Percentiles rank a stretch among this genome's conserved stretches.
These are phyloP conservation scores for Abrus precatorius DNA, from an alignment of 306 rosid genomes.

Conservation along the genomic window DNA sequence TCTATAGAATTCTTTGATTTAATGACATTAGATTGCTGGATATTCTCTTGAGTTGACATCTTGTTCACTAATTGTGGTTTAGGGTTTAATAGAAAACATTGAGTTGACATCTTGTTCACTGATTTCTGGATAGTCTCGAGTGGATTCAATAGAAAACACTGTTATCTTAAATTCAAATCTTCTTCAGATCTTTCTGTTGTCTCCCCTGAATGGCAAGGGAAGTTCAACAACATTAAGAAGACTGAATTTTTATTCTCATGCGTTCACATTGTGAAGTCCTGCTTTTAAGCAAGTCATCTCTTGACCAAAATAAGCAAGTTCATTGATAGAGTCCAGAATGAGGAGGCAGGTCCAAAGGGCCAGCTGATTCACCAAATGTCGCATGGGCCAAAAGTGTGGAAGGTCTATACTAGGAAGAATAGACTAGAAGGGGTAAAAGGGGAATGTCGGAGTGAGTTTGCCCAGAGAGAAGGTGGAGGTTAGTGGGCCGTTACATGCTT, in stretches of 20 bases:
- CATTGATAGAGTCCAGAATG: no score
- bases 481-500: no score
- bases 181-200: conserved; percentile 6
- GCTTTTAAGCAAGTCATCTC: neutral
- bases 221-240: neutral
- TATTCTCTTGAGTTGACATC: conserved; percentile 30
- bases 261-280: conserved; percentile 2
- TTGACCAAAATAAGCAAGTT: conserved; percentile 18
- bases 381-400: no score
- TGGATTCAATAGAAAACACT: neutral
- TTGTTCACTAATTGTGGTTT: conserved; percentile 1
- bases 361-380: no score
- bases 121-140: no score
- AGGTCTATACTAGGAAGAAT: no score
- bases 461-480: no score
- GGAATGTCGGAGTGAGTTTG: no score
- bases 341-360: no score
- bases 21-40: neutral
- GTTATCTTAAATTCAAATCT: neutral
- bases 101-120: no score
- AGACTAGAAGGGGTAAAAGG: no score
- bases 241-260: neutral
- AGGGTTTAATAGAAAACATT: neutral
- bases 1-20: conserved; percentile 11
- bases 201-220: neutral